Conservation (phyloP, 2,329 filamentous ascomycete species). For the Ophiosphaerella korrae region DNA sequence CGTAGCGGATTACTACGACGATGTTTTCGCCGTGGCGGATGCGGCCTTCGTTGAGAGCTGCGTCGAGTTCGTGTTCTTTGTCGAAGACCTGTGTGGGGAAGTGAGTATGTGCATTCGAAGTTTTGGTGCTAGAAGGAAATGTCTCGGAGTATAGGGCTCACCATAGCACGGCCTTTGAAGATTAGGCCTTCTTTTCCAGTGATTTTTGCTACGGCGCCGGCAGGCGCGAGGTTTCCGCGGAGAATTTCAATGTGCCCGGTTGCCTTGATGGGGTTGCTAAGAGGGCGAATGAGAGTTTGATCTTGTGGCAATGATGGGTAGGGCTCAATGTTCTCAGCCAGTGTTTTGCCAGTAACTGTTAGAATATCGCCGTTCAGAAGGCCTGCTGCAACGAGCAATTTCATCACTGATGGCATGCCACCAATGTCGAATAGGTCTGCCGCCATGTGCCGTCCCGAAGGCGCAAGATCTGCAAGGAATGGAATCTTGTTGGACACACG, state of each 20-base stretch:
- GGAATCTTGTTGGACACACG: slow-evolving; percentile 81
- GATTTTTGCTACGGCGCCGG: slow-evolving; percentile 92
- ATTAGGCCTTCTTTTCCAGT: slow-evolving; percentile 89
- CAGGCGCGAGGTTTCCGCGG: slow-evolving; percentile 83
- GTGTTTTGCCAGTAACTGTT: slow-evolving; percentile 83
- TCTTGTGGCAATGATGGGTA: slow-evolving; percentile 78
- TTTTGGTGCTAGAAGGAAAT: background rate
- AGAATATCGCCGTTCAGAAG: slow-evolving; percentile 78
- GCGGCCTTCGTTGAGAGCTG: slow-evolving; percentile 72
- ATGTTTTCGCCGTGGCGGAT: slow-evolving; percentile 79
- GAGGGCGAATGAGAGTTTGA: slow-evolving; percentile 81
- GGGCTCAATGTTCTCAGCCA: slow-evolving; percentile 78
- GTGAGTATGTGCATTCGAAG: background rate
- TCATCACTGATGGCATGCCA: slow-evolving; percentile 83
- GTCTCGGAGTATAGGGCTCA: background rate
- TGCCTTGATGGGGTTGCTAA: slow-evolving; percentile 82
- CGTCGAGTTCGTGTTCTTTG: slow-evolving; percentile 79
- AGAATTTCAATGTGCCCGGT: slow-evolving; percentile 90
- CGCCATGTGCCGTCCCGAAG: slow-evolving; percentile 84
- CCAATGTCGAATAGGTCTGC: slow-evolving; percentile 86
- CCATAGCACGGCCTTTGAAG: slow-evolving; percentile 80
- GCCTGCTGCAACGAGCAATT: slow-evolving; percentile 76
- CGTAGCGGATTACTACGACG: slow-evolving; percentile 89
- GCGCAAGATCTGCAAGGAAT: slow-evolving; percentile 83
- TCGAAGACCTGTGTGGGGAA: slow-evolving; percentile 64